Evolutionary conservation across 2,329 filamentous ascomycete species (phyloP), one percentile per base, ranked within the genome.

Genomic region (Verticillium longisporum): DNA sequence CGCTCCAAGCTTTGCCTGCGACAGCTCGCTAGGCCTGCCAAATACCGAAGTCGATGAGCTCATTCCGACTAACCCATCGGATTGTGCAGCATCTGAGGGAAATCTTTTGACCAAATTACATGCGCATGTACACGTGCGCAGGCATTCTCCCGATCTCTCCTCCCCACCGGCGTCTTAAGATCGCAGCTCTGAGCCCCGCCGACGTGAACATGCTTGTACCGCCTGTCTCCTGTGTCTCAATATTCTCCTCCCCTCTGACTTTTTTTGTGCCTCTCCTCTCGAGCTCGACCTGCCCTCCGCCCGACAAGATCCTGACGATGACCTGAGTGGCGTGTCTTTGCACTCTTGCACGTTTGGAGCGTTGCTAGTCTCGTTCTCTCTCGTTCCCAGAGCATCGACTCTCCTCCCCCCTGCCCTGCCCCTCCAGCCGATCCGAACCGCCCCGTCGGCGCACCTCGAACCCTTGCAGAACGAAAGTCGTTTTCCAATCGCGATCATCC

Each of bases 31-130:
- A 58, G 41, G 21, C 41, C 41, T 50, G 41, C 11, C 37, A 58
- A 50, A 38, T 11, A 15, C 56, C 55, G 26, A 58, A 37, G 45
- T 61, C 57, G 59, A 64, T 61, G 62, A 58, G 59, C 62, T 64
- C 62, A 55, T 57, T 57, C 41, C 14, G 55, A 57, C 55, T 62
- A 55, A 36, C 33, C 34, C 38, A 50, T 31, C 15, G 36, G 56
- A 33, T 56, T 33, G 9, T 31, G 18, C 26, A 26, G 26, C 9
- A n/a, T 10, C 37, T 41, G 56, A 57, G 36, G 38, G 21, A 31
- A 58, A 50, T 58, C 56, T 58, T 45, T 58, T 50, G 50, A 21
- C n/a, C 21, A 41, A 31, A 58, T 41, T 36, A 31, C 33, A 57
- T 15, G 18, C 41, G n/a, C 9, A 9, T n/a, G 21, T 13, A n/a